Evolutionary conservation across 768 basidiomycete genomes (phyloP).

Genomic region (Gymnopilus dilepis): DNA sequence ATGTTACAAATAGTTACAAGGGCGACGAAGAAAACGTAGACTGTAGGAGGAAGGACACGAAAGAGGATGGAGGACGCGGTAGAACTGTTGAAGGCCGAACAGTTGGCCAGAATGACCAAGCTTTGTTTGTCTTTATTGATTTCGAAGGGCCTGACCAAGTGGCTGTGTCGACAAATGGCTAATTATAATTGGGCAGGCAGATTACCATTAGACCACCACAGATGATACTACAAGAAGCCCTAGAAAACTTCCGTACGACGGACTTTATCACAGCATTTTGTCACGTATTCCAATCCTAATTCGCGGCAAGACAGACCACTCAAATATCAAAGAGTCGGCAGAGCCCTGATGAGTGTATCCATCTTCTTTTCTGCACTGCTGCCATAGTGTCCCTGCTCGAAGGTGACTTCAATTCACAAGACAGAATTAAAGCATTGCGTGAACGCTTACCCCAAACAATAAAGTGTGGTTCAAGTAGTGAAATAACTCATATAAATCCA

Average conservation of each 20-base stretch:
- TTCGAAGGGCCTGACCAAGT: not conserved
- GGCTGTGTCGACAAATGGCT: not conserved
- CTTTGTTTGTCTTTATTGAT: slow-evolving; percentile 26
- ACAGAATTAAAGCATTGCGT: slow-evolving; percentile 10
- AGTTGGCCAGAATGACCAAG: slow-evolving; percentile 32
- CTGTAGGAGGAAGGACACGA: not conserved
- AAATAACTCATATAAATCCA: slow-evolving; percentile 77
- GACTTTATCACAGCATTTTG: too few species aligned
- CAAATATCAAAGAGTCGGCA: not conserved
- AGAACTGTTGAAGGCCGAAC: not conserved
- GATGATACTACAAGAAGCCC: too few species aligned
- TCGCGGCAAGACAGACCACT: too few species aligned
- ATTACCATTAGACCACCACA: too few species aligned
- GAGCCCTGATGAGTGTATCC: slow-evolving; percentile 21
- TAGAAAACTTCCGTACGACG: too few species aligned
- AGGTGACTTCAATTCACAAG: not conserved
- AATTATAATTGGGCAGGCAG: too few species aligned
- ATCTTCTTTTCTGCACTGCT: slow-evolving; percentile 56
- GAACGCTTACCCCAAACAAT: slow-evolving; percentile 69
- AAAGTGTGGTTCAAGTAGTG: slow-evolving; percentile 86
- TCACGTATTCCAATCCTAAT: too few species aligned
- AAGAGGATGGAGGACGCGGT: not conserved
- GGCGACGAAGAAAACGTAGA: slow-evolving; percentile 9
- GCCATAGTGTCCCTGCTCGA: slow-evolving; percentile 56
- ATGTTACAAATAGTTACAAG: slow-evolving; percentile 37